Evolutionary conservation across 495 filamentous ascomycete species (phyloP).

Genomic region (Tuber calosporum): DNA sequence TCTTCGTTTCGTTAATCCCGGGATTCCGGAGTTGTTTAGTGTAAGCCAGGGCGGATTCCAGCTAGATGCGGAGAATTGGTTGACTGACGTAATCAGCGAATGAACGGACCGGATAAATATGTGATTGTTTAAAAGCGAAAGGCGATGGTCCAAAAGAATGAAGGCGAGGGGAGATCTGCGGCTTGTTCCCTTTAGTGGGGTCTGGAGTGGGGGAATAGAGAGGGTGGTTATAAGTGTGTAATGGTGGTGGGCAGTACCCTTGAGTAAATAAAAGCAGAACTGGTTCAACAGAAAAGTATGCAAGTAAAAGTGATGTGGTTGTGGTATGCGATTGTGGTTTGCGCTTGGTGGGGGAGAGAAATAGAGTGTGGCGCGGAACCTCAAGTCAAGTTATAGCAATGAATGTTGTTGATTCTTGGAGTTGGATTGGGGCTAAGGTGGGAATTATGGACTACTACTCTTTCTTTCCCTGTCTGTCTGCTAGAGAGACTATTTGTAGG

Average conservation of each 20-base stretch:
- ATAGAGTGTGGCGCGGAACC: conserved; percentile 30
- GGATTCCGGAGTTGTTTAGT: conserved; percentile 18
- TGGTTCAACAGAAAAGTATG: not conserved
- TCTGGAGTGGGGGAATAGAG: not conserved
- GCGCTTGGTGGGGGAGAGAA: conserved; percentile 10
- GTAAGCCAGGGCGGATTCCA: conserved; percentile 26
- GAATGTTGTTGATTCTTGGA: conserved; percentile 20
- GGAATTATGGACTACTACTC: conserved; percentile 22
- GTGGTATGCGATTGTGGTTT: conserved; percentile 9
- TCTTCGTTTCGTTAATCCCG: conserved; percentile 35
- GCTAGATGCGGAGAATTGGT: conserved; percentile 33
- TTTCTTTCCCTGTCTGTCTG: not conserved
- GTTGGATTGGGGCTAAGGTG: conserved; percentile 12
- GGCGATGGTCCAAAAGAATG: conserved; percentile 22
- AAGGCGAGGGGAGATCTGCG: conserved; percentile 10
- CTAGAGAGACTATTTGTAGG: conserved; percentile 31
- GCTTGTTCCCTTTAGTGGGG: conserved; percentile 1
- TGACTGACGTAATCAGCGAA: conserved; percentile 32
- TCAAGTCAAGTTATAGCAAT: conserved; percentile 36
- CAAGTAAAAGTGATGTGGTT: not conserved
- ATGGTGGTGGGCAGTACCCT: conserved; percentile 1
- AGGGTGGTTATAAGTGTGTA: not conserved
- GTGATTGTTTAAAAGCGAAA: conserved; percentile 21
- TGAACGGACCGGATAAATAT: conserved; percentile 23
- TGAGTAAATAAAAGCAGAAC: conserved; percentile 1